Evolutionary conservation across 2,329 filamentous ascomycete genomes (phyloP).

Genomic region (Blumeria hordei): DNA sequence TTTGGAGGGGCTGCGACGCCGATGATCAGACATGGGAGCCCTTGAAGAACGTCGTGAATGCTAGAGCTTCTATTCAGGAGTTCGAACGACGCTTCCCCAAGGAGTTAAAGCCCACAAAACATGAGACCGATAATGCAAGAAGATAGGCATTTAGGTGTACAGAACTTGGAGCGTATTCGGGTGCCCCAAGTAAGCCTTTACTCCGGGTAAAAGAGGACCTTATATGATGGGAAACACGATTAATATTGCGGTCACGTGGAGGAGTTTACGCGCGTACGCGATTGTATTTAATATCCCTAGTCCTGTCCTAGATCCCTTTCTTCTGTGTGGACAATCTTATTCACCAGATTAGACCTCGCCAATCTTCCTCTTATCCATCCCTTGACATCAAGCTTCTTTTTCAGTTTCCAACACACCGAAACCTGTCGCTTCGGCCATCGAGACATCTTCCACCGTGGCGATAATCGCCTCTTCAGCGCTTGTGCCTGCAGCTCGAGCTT

Average conservation of each 20-base stretch:
- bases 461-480: too few relatives aligned
- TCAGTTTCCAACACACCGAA: too few relatives aligned
- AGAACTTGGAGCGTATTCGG: neutral
- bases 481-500: too few relatives aligned
- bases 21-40: neutral
- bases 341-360: too few relatives aligned
- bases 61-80: slow-evolving; percentile 1
- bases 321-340: too few relatives aligned
- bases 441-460: too few relatives aligned
- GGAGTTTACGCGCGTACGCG: neutral
- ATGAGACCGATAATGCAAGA: neutral
- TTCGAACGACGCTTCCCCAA: slow-evolving; percentile 1
- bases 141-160: neutral
- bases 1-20: neutral
- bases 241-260: neutral
- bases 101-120: neutral
- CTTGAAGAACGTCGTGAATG: slow-evolving; percentile 1
- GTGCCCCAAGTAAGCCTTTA: neutral
- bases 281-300: neutral
- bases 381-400: too few relatives aligned
- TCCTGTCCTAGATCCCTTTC: too few relatives aligned
- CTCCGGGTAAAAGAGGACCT: neutral
- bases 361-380: too few relatives aligned
- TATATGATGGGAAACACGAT: neutral
- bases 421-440: too few relatives aligned